A percentile compares a stretch with the other conserved stretches of the same genome.
phyloP scores from a whole-genome alignment of 2,329 filamentous ascomycete species.

The Neonectria neomacrospora region DNA sequence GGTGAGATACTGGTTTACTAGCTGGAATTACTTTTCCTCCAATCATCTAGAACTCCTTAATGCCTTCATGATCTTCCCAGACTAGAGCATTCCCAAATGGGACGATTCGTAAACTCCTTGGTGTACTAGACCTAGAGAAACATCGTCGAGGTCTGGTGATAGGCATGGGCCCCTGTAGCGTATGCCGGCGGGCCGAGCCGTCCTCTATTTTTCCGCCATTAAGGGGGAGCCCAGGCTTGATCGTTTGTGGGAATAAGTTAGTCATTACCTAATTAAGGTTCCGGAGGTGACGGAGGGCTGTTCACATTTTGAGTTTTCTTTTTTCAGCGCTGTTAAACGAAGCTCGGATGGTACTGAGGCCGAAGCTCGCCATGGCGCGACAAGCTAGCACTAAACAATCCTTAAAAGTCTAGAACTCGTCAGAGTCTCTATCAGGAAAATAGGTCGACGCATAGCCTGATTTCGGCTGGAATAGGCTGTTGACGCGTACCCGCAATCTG shows the following conservation, averaged over 20 bases:
- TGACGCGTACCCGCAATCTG: not conserved
- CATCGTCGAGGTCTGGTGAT: no score
- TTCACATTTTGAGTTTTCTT: not conserved
- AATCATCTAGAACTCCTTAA: not conserved
- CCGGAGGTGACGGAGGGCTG: not conserved
- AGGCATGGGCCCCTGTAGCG: not conserved
- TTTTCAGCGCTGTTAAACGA: not conserved
- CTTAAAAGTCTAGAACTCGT: no score
- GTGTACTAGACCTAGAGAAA: not conserved
- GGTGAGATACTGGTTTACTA: not conserved
- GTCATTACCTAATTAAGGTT: not conserved
- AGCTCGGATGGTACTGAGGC: not conserved
- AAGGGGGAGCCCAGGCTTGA: not conserved
- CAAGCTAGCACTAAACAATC: not conserved
- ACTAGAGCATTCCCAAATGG: not conserved
- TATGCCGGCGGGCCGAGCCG: not conserved
- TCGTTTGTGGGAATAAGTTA: not conserved
- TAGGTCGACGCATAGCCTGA: not conserved
- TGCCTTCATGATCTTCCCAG: not conserved
- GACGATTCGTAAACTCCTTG: not conserved
- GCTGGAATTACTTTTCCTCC: not conserved
- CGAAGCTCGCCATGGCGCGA: not conserved
- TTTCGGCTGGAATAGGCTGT: no score
- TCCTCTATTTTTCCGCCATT: not conserved
- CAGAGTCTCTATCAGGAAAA: not conserved